Conservation (phyloP, 257 asterid genomes). For the Gentiana macrophylla region DNA sequence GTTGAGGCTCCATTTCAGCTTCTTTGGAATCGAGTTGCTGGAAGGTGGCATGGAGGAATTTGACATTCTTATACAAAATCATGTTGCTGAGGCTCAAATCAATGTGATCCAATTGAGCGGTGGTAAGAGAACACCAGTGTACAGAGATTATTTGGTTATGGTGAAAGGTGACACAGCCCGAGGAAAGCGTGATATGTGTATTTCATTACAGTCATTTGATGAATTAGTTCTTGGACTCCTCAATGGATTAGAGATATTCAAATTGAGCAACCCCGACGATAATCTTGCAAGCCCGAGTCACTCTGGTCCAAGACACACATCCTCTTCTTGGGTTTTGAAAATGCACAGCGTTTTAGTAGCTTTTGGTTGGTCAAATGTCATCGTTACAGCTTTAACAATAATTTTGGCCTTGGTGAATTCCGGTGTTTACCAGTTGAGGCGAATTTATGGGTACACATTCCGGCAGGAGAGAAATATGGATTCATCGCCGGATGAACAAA, state of each 20-base stretch:
- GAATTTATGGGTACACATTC: neutral
- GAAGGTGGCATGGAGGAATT: neutral
- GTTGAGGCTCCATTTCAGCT: slow-evolving; percentile 9
- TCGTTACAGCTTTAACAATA: neutral
- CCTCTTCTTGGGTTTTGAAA: slow-evolving; percentile 2
- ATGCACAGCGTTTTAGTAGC: neutral
- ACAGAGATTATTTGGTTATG: slow-evolving; percentile 9
- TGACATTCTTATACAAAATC: neutral
- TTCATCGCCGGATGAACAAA: neutral
- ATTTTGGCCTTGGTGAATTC: neutral
- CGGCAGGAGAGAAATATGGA: neutral
- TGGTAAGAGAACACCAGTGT: neutral
- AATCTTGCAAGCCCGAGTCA: slow-evolving; percentile 12
- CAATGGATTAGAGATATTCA: slow-evolving; percentile 10
- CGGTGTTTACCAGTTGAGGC: neutral
- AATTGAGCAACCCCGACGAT: slow-evolving; percentile 7
- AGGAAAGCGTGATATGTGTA: slow-evolving; percentile 1
- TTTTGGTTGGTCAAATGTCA: neutral
- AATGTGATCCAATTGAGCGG: neutral
- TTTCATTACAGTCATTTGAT: neutral
- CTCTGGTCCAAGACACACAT: neutral
- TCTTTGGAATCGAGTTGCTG: neutral
- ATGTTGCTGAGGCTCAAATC: slow-evolving; percentile 2
- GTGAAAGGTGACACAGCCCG: slow-evolving; percentile 8
- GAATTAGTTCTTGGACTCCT: slow-evolving; percentile 1